A percentile compares a stretch with the other conserved stretches of the same genome.
Conservation (phyloP, 2,329 filamentous ascomycete genomes). For the Stachybotrys elegans region DNA sequence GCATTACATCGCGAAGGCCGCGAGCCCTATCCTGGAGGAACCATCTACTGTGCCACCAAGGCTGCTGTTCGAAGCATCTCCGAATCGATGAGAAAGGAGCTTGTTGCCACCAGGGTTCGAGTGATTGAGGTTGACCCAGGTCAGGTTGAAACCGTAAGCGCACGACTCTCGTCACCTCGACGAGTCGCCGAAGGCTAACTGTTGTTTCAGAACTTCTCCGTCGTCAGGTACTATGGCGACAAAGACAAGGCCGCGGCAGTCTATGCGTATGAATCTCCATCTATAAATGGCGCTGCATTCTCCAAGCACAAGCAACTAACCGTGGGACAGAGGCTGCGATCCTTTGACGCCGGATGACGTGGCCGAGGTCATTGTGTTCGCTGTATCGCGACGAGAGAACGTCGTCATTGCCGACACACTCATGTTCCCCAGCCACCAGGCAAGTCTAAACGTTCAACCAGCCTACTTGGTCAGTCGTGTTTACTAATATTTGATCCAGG, state of each 20-base stretch:
- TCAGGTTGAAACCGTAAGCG: constrained; percentile 78
- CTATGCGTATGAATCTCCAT: constrained; percentile 61
- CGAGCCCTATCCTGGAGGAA: constrained; percentile 78
- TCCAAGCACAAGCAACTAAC: not conserved
- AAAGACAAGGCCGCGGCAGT: constrained; percentile 86
- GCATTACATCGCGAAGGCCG: constrained; percentile 42
- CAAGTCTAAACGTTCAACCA: too few species aligned
- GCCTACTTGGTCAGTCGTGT: not conserved
- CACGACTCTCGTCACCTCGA: not conserved
- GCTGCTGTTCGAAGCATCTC: constrained; percentile 83
- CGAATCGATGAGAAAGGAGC: constrained; percentile 75
- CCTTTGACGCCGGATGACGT: constrained; percentile 87
- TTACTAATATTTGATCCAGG: constrained; percentile 15
- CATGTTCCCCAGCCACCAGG: constrained; percentile 86
- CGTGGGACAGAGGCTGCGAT: constrained; percentile 56
- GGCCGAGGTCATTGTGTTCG: constrained; percentile 84
- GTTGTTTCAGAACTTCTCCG: constrained; percentile 65
- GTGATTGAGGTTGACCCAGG: constrained; percentile 88
- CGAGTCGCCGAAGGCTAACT: constrained; percentile 6
- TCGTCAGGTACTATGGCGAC: constrained; percentile 85
- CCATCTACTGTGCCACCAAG: constrained; percentile 92
- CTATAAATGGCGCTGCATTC: not conserved
- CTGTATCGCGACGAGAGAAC: constrained; percentile 79
- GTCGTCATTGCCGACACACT: constrained; percentile 85
- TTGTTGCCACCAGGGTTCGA: constrained; percentile 73